Evolutionary conservation across 768 basidiomycete species (phyloP).

Genomic region (Pluteus cervinus): DNA sequence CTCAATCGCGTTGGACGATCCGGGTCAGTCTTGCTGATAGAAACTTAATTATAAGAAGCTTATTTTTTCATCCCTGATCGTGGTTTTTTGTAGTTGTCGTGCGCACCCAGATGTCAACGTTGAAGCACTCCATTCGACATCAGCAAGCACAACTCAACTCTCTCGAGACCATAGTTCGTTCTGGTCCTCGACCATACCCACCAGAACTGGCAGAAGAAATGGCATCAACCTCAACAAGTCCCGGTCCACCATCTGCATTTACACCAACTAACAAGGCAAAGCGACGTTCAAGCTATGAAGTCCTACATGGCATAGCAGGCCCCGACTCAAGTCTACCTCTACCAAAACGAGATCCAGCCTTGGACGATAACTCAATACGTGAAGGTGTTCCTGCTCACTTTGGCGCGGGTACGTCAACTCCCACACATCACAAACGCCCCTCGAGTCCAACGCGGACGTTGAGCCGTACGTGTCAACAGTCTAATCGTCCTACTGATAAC

Average conservation of each 20-base stretch:
- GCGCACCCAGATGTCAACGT: slow-evolving; percentile 72
- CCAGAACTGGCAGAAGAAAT: slow-evolving; percentile 22
- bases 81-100: no score
- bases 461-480: slow-evolving; percentile 76
- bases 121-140: slow-evolving; percentile 79
- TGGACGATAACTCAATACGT: slow-evolving; percentile 51
- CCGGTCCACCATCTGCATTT: slow-evolving; percentile 28
- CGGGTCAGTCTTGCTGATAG: slow-evolving; percentile 42
- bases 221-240: slow-evolving; percentile 16
- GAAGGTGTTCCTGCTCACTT: slow-evolving; percentile 71
- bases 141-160: slow-evolving; percentile 74
- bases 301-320: slow-evolving; percentile 64
- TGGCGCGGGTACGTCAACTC: slow-evolving; percentile 30
- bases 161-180: slow-evolving; percentile 64
- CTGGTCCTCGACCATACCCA: slow-evolving; percentile 59
- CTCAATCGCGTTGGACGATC: slow-evolving; percentile 50
- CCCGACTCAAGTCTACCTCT: slow-evolving; percentile 73
- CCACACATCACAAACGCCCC: slow-evolving; percentile 39
- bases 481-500: slow-evolving; percentile 8
- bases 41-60: slow-evolving; percentile 3
- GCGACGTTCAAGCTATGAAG: slow-evolving; percentile 67
- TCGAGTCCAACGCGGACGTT: slow-evolving; percentile 74
- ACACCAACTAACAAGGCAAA: slow-evolving; percentile 44
- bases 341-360: slow-evolving; percentile 47
- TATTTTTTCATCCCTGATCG: slow-evolving; percentile 14